A percentile compares a stretch with the other conserved stretches of the same genome.
These are phyloP conservation scores for Mrakia hoshinonis DNA, from an alignment of 768 basidiomycete species.

Conservation along the genomic window DNA sequence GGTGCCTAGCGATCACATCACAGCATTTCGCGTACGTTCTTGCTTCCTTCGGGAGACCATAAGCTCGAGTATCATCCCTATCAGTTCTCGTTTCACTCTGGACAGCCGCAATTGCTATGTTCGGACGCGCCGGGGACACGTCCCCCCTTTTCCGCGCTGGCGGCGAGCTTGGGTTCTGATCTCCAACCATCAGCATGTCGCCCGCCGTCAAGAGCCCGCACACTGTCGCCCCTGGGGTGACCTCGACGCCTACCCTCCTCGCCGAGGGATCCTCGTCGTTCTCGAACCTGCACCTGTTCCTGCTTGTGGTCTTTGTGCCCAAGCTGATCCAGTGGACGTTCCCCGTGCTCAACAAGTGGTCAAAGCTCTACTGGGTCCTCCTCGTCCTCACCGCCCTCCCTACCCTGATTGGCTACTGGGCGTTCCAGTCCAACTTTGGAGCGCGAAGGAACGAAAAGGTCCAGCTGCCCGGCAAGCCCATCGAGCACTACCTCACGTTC, in stretches of 20 bases:
- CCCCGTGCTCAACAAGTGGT: slow-evolving; percentile 75
- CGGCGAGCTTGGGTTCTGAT: neutral
- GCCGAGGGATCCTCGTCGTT: slow-evolving; percentile 42
- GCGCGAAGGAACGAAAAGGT: slow-evolving; percentile 68
- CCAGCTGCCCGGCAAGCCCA: slow-evolving; percentile 67
- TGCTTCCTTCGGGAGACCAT: too few relatives aligned
- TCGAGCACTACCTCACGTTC: slow-evolving; percentile 85
- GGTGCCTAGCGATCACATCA: too few relatives aligned
- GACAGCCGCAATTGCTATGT: neutral
- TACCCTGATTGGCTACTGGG: slow-evolving; percentile 79
- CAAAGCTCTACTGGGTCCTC: slow-evolving; percentile 77
- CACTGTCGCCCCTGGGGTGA: slow-evolving; percentile 25
- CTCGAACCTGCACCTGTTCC: slow-evolving; percentile 56
- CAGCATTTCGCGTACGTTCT: too few relatives aligned
- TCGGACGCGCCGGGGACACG: too few relatives aligned
- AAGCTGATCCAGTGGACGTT: slow-evolving; percentile 72
- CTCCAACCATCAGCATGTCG: neutral
- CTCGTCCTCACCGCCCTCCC: slow-evolving; percentile 66
- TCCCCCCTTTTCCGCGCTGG: slow-evolving; percentile 10
- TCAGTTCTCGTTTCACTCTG: too few relatives aligned
- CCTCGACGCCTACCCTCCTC: slow-evolving; percentile 40
- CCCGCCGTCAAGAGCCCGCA: slow-evolving; percentile 13
- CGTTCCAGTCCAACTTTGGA: slow-evolving; percentile 72
- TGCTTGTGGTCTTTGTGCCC: slow-evolving; percentile 67
- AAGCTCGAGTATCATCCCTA: too few relatives aligned